Evolutionary conservation across 306 rosid genomes (phyloP), one percentile per base, ranked within the genome.

Genomic region (Macrotyloma uniflorum): DNA sequence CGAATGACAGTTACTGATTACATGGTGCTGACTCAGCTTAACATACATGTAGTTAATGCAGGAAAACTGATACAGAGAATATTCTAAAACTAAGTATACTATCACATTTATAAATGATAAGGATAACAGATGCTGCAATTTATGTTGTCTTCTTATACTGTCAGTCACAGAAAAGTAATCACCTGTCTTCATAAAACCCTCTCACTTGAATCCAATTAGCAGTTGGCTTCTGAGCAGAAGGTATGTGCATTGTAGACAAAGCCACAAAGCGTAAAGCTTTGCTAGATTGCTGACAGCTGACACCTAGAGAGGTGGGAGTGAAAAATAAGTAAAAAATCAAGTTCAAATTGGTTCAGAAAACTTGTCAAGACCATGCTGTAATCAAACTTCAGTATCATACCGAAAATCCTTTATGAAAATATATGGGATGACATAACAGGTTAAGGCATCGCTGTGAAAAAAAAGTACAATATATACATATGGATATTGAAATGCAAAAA

Each of bases 161-260:
- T 54, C 22, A 51, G 33, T 26, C 42, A 55, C 74, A n/a, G 61
- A 22, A 42, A 40, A 64, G 9, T 50, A 38, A 78, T 79, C 80
- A 88, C 91, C 88, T 83, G 54, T 67, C 77, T 53, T 71, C 24
- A 67, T 75, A 77, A 77, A 74, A 83, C 79, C 83, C 79, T 55
- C 49, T 66, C 18, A 67, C 59, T 59, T 28, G 75, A 80, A 38
- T 55, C 70, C 82, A 66, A 22, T 70, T 70, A 57, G 61, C 40
- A 64, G 42, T 13, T 73, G 79, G 47, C 19, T 86, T 74, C 79
- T 20, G 33, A 20, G 75, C 75, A 80, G 61, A 42, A 62, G 72
- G 47, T 8, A 47, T 38, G 18, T 80, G 75, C 51, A 73, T 68
- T 53, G 13, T 22, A 38, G 75, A 79, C 59, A 72, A 70, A 33